phyloP scores from a whole-genome alignment of 768 basidiomycete species.

The Sutorius australiensis region DNA sequence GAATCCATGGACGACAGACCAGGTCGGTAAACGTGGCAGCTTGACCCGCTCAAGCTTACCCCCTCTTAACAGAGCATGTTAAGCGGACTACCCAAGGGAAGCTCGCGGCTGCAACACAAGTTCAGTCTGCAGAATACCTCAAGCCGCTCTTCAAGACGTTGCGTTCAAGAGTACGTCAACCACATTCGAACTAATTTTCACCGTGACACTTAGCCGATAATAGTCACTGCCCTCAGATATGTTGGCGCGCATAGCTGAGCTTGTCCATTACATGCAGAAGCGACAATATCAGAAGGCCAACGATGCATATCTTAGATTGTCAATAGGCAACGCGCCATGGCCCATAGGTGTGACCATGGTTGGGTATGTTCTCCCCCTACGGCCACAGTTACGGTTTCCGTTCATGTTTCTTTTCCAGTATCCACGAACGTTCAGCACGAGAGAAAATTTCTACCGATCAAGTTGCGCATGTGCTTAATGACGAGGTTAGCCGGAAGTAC shows the following conservation, averaged over 20 bases:
- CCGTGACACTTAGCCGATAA: conserved; percentile 8
- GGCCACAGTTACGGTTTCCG: not conserved
- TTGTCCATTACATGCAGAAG: conserved; percentile 94
- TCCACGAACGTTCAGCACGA: conserved; percentile 95
- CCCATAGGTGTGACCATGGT: conserved; percentile 99
- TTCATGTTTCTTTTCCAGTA: conserved; percentile 43
- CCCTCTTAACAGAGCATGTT: conserved; percentile 56
- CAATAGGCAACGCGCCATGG: conserved; percentile 99
- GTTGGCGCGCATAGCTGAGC: conserved; percentile 82
- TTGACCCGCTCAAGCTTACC: conserved; percentile 1
- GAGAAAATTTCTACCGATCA: conserved; percentile 98
- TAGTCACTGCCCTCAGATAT: conserved; percentile 82
- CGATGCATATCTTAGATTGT: conserved; percentile 93
- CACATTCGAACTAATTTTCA: not conserved
- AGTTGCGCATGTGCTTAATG: conserved; percentile 97
- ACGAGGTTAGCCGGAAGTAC: conserved; percentile 98
- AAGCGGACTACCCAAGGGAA: conserved; percentile 91
- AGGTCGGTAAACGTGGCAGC: conserved; percentile 43
- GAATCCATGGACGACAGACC: conserved; percentile 92
- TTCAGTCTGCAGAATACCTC: conserved; percentile 92
- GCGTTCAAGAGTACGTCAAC: conserved; percentile 72
- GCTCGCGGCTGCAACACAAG: conserved; percentile 90
- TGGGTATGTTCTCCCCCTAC: conserved; percentile 54
- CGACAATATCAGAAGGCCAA: conserved; percentile 95
- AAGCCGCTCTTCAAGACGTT: conserved; percentile 94